Evolutionary conservation across 2,329 filamentous ascomycete species (phyloP).

Genomic region (Aspergillus costaricaensis): DNA sequence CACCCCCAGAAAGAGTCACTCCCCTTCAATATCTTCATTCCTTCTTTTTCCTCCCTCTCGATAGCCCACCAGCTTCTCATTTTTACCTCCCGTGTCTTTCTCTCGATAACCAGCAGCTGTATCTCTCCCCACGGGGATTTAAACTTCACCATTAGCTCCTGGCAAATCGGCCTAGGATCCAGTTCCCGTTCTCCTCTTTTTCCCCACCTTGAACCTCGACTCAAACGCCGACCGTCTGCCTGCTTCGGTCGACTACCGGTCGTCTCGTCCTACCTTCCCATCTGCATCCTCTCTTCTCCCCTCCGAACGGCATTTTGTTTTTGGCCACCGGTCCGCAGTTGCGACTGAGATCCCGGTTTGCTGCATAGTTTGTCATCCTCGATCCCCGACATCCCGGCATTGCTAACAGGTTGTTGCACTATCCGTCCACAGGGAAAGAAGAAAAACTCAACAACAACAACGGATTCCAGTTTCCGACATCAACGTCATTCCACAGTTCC

Average conservation of each 20-base stretch:
- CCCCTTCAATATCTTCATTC: background rate
- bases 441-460: background rate
- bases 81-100: background rate
- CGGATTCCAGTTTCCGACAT: slow-evolving; percentile 20
- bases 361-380: background rate
- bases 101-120: background rate
- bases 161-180: slow-evolving; percentile 12
- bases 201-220: slow-evolving; percentile 11
- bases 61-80: background rate
- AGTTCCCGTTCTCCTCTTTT: slow-evolving; percentile 11
- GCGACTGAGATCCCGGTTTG: background rate
- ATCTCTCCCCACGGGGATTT: slow-evolving; percentile 19
- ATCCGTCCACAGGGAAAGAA: background rate
- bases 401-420: slow-evolving; percentile 2
- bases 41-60: slow-evolving; percentile 3
- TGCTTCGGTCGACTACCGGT: slow-evolving; percentile 3
- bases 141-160: slow-evolving; percentile 12
- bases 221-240: slow-evolving; percentile 19
- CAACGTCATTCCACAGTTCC: slow-evolving; percentile 14
- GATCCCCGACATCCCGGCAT: background rate
- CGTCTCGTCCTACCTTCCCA: background rate
- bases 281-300: background rate
- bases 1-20: background rate
- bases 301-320: background rate
- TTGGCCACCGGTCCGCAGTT: background rate